Percentiles rank a stretch among this genome's conserved stretches.
Evolutionary conservation across 352 stramenopile species (phyloP).

Genomic region (Phytophthora litchii): DNA sequence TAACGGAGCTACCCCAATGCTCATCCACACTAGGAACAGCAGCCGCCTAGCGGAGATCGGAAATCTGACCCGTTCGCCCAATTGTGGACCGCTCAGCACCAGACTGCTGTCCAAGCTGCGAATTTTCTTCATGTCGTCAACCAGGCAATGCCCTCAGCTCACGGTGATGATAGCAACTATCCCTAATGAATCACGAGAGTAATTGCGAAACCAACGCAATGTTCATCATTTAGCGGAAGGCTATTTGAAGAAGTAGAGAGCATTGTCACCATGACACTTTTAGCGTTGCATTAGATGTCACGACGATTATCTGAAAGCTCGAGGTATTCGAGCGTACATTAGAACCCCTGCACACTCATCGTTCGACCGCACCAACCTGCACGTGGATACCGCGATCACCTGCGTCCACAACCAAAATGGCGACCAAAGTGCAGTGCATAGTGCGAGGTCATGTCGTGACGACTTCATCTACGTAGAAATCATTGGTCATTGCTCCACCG

Average conservation of each 20-base stretch:
- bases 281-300: neutral
- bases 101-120: constrained; percentile 22
- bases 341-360: neutral
- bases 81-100: constrained; percentile 24
- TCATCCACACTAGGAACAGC: constrained; percentile 34
- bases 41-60: constrained; percentile 10
- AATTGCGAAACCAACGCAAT: constrained; percentile 23
- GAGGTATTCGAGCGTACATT: too few species aligned
- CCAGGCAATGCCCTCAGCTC: neutral
- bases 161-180: neutral
- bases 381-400: neutral
- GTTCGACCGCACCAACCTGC: too few species aligned
- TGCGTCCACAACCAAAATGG: constrained; percentile 3
- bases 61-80: constrained; percentile 1
- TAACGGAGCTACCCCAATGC: constrained; percentile 31
- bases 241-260: constrained; percentile 13
- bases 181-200: neutral
- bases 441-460: constrained; percentile 13
- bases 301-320: too few species aligned
- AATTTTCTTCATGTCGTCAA: constrained; percentile 6
- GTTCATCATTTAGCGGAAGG: constrained; percentile 10
- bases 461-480: neutral
- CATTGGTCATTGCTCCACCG: constrained; percentile 14
- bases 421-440: neutral
- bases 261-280: neutral